Evolutionary conservation across 352 stramenopile species (phyloP).

Genomic region (Pythium dissimile): DNA sequence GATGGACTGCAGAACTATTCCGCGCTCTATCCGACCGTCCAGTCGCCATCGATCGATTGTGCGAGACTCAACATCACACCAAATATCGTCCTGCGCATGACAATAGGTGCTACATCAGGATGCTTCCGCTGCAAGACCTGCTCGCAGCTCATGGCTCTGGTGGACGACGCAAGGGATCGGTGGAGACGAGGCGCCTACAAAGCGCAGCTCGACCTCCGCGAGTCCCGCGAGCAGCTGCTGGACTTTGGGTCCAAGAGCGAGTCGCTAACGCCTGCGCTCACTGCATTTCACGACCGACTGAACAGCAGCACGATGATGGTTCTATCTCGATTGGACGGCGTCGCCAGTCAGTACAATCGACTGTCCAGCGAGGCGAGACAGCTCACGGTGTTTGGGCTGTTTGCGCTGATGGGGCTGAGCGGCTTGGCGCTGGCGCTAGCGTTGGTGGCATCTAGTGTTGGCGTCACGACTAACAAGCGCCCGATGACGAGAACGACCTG

Average conservation of each 20-base stretch:
- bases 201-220: conserved; percentile 52
- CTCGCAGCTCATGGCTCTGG: conserved; percentile 27
- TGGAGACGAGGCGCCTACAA: conserved; percentile 47
- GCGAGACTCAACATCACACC: conserved; percentile 42
- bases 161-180: conserved; percentile 28
- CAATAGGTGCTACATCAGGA: conserved; percentile 39
- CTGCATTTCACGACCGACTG: conserved; percentile 28
- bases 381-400: conserved; percentile 30
- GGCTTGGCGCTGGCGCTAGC: conserved; percentile 27
- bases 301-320: conserved; percentile 27
- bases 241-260: conserved; percentile 24
- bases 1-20: conserved; percentile 32
- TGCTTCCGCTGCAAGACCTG: conserved; percentile 71
- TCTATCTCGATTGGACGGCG: background rate
- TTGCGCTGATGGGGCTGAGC: conserved; percentile 29
- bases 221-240: conserved; percentile 38
- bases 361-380: conserved; percentile 27
- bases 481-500: conserved; percentile 31
- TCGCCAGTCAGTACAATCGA: conserved; percentile 25
- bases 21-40: conserved; percentile 46
- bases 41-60: conserved; percentile 31
- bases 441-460: conserved; percentile 29
- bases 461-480: conserved; percentile 39
- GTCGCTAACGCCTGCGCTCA: conserved; percentile 29
- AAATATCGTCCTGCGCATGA: conserved; percentile 50